Conservation (phyloP, 768 basidiomycete species). For the Boletus bicolor region DNA sequence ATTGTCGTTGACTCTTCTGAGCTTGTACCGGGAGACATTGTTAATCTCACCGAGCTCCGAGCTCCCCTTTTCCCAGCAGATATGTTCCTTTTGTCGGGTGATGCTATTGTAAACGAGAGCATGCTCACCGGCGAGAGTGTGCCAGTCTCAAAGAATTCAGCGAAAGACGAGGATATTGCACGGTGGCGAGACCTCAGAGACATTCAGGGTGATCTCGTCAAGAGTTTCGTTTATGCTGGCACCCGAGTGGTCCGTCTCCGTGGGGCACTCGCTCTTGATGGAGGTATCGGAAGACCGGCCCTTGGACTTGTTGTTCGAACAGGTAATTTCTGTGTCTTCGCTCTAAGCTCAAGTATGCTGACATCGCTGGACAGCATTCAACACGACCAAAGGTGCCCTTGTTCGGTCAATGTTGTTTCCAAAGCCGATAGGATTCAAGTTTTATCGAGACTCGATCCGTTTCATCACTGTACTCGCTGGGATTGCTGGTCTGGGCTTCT, state of each 20-base stretch:
- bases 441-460: conserved; percentile 87
- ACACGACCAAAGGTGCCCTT: conserved; percentile 95
- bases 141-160: conserved; percentile 87
- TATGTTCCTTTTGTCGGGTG: conserved; percentile 88
- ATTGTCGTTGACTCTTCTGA: conserved; percentile 64
- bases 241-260: conserved; percentile 88
- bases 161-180: conserved; percentile 72
- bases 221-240: conserved; percentile 85
- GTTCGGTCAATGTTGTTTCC: conserved; percentile 98
- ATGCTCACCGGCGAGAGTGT: conserved; percentile 99
- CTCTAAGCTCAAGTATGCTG: not conserved
- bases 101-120: conserved; percentile 97
- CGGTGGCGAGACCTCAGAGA: conserved; percentile 69
- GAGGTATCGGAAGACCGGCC: conserved; percentile 54
- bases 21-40: conserved; percentile 88
- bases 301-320: conserved; percentile 84
- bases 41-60: conserved; percentile 79
- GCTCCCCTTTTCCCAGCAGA: conserved; percentile 83
- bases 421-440: conserved; percentile 98
- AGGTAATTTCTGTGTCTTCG: conserved; percentile 43
- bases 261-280: conserved; percentile 53
- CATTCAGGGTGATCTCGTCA: conserved; percentile 58
- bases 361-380: conserved; percentile 62
- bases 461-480: conserved; percentile 91
- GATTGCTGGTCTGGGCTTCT: conserved; percentile 90